Percentiles rank a stretch among this genome's conserved stretches.
Evolutionary conservation across 345 rosid genomes (phyloP).

Genomic region (Nephelium lappaceum): DNA sequence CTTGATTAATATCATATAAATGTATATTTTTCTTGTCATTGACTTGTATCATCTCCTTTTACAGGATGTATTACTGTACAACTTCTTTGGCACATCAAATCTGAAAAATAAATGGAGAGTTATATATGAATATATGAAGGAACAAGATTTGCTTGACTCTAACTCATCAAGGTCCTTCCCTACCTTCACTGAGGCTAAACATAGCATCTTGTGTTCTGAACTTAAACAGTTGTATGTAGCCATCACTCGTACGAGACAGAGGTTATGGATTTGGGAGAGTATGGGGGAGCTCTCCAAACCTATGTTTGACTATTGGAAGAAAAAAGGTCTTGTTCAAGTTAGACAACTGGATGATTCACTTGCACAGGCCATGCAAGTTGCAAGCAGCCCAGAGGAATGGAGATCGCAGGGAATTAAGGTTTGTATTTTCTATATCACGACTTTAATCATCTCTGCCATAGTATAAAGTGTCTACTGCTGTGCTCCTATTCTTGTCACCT

Average conservation of each 20-base stretch:
- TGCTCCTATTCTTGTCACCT: not conserved
- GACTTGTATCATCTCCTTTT: not conserved
- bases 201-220: conserved; percentile 53
- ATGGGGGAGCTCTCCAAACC: conserved; percentile 38
- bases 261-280: conserved; percentile 60
- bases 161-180: conserved; percentile 27
- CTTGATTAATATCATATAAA: not conserved
- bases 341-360: conserved; percentile 40
- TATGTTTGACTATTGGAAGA: conserved; percentile 43
- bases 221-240: conserved; percentile 57
- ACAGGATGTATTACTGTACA: conserved; percentile 55
- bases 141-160: conserved; percentile 31
- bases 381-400: conserved; percentile 55
- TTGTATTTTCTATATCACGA: too few species aligned
- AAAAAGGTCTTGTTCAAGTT: conserved; percentile 36
- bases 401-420: conserved; percentile 51
- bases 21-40: not conserved
- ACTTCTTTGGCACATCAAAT: conserved; percentile 55
- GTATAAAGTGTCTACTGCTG: not conserved
- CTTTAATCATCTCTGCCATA: too few species aligned
- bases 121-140: conserved; percentile 44
- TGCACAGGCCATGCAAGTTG: conserved; percentile 45
- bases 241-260: conserved; percentile 54
- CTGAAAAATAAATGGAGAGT: conserved; percentile 53
- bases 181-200: conserved; percentile 37